Base-by-base conservation (phyloP, 2,329 filamentous ascomycete species). In the Trichoderma sp. region DNA sequence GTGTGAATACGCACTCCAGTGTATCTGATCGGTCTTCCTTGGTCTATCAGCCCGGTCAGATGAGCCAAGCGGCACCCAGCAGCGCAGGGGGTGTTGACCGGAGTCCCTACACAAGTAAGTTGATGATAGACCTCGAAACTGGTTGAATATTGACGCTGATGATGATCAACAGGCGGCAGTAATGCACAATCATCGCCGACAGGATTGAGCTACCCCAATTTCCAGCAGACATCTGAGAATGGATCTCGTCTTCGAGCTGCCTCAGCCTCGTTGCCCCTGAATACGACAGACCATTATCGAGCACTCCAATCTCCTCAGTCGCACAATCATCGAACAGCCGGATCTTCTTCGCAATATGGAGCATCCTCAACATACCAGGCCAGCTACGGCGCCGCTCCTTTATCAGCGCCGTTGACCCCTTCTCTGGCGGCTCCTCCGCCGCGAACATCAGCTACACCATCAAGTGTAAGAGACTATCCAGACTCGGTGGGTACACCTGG, bases 311-410 rank as follows among this genome's bases (percentile, higher is more conserved):
- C 71, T 6, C 73, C 56, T 39, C 67, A 71, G 14, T 28, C 61
- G 43, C 61, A 30, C 12, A 53, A 36, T 47, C 53, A 63, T 57
- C 71, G 71, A 24, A 4, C 61, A 15, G 15, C 70, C 14, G 58
- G 81, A 21, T 75, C 81, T 30, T 82, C 84, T 7, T 83, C 84
- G 62, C 74, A 83, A 8, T 81, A 83, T 34, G 81, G 84, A 67
- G 77, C 80, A 56, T 84, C 85, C 32, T 83, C 83, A 8, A 79
- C 80, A 57, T 87, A 87, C 75, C 84, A 84, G 4, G 82, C 83
- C 4, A 85, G 85, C 74, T 88, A 86, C 75, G 83, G 87, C 1
- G 86, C 86, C 6, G 86, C 87, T 6, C 86, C 88, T 0, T 82
- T 87, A 73, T 86, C 85, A 5, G 72, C 74, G 0, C 73, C 73